Percentiles rank a stretch among this genome's conserved stretches.
These are phyloP conservation scores for Colletotrichum sp. DNA, from an alignment of 2,329 filamentous ascomycete species.

Conservation along the genomic window DNA sequence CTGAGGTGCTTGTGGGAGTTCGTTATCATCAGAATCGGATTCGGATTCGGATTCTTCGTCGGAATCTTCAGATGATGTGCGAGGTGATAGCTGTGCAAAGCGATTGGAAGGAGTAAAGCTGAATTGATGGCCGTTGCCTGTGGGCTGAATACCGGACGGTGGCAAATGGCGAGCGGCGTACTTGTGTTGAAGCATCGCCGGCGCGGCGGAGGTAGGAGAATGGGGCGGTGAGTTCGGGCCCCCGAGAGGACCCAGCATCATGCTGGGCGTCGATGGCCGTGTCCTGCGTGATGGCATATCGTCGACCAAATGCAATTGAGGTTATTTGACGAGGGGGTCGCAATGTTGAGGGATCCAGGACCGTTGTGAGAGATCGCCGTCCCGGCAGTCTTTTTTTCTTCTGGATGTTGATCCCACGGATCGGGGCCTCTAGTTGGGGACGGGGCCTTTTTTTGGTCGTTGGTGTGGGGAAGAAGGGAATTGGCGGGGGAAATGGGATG, in stretches of 20 bases:
- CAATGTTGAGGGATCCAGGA: not conserved
- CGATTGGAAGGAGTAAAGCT: constrained; percentile 35
- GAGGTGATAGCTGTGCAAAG: constrained; percentile 33
- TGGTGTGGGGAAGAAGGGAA: constrained; percentile 10
- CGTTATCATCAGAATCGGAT: not conserved
- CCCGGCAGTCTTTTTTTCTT: not conserved
- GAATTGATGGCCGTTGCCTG: constrained; percentile 46
- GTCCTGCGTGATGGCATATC: constrained; percentile 36
- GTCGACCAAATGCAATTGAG: not conserved
- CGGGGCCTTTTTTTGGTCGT: not conserved
- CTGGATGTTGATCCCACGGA: constrained; percentile 13
- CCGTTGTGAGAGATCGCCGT: not conserved
- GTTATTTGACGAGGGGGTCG: not conserved
- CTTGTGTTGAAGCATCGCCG: constrained; percentile 35
- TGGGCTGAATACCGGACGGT: constrained; percentile 45
- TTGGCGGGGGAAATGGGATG: constrained; percentile 10
- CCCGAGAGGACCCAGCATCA: constrained; percentile 37
- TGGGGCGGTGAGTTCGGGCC: constrained; percentile 54
- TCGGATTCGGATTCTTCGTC: constrained; percentile 20
- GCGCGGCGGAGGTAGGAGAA: constrained; percentile 46
- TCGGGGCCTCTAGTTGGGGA: not conserved
- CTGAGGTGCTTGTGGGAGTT: not conserved
- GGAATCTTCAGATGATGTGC: constrained; percentile 33
- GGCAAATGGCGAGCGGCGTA: constrained; percentile 34
- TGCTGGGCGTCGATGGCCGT: constrained; percentile 47